phyloP scores from a whole-genome alignment of 805 yeast species.

The Zygosaccharomyces bailii region DNA sequence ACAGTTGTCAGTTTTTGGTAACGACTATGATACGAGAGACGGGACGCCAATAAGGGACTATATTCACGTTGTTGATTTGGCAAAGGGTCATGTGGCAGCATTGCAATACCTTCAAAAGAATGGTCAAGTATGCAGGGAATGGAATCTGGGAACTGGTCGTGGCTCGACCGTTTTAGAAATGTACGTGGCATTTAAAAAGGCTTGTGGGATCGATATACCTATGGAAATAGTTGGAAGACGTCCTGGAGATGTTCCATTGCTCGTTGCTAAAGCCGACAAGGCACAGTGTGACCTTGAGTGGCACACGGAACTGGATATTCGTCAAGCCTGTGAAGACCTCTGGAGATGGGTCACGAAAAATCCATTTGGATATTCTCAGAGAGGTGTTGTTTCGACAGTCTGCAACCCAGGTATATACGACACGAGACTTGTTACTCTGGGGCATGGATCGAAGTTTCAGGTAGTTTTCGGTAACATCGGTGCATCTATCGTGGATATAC shows the following conservation, averaged over 20 bases:
- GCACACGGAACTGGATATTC: slow-evolving; percentile 54
- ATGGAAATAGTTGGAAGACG: slow-evolving; percentile 64
- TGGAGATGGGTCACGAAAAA: slow-evolving; percentile 76
- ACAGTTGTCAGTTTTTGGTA: slow-evolving; percentile 64
- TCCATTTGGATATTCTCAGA: slow-evolving; percentile 54
- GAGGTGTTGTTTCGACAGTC: slow-evolving; percentile 25
- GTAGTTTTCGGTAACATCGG: slow-evolving; percentile 50
- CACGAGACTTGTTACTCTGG: slow-evolving; percentile 31
- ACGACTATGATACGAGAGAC: slow-evolving; percentile 66
- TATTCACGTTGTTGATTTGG: slow-evolving; percentile 76
- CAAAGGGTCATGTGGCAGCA: slow-evolving; percentile 73
- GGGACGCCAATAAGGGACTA: slow-evolving; percentile 84
- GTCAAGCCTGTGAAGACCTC: slow-evolving; percentile 64
- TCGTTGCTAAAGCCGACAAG: slow-evolving; percentile 67
- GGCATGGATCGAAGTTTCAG: slow-evolving; percentile 34
- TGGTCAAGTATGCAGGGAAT: slow-evolving; percentile 55
- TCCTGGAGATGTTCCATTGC: slow-evolving; percentile 70
- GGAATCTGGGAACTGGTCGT: slow-evolving; percentile 80
- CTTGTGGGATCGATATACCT: slow-evolving; percentile 62
- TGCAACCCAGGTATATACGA: slow-evolving; percentile 23
- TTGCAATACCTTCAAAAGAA: slow-evolving; percentile 46
- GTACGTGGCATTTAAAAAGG: slow-evolving; percentile 57
- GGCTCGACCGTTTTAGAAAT: slow-evolving; percentile 80
- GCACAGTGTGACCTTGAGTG: slow-evolving; percentile 66
- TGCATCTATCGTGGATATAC: slow-evolving; percentile 46